A percentile compares a stretch with the other conserved stretches of the same genome.
Conservation (phyloP, 192 early-diverging fungal genomes). For the Obelidium mucronatum region DNA sequence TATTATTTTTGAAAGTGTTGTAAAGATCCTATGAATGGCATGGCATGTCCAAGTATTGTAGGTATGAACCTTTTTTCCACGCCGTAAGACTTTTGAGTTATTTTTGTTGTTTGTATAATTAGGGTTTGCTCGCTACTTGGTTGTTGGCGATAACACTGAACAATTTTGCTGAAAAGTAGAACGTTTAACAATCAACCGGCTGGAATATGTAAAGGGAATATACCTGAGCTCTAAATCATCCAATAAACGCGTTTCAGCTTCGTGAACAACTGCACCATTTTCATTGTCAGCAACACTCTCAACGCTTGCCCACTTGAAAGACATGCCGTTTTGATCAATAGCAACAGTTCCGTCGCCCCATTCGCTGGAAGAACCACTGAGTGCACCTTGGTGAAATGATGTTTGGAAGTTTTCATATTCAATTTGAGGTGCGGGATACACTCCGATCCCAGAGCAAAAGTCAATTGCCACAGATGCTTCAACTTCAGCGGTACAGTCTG, state of each 20-base stretch:
- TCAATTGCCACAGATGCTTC: too few relatives aligned
- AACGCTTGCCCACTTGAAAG: not conserved
- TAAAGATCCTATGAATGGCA: too few relatives aligned
- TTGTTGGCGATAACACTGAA: not conserved
- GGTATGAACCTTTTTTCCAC: slow-evolving; percentile 79
- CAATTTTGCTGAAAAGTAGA: not conserved
- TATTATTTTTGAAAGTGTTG: too few relatives aligned
- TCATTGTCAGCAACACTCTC: not conserved
- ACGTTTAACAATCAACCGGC: too few relatives aligned
- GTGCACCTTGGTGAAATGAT: too few relatives aligned
- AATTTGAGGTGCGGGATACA: not conserved
- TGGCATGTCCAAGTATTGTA: slow-evolving; percentile 60
- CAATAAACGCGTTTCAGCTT: not conserved
- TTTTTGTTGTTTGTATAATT: slow-evolving; percentile 83
- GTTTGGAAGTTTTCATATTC: not conserved
- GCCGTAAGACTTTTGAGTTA: slow-evolving; percentile 94
- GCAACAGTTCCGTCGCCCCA: not conserved
- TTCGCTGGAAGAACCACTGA: not conserved
- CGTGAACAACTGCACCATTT: not conserved
- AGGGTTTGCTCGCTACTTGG: slow-evolving; percentile 66
- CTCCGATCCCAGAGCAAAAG: too few relatives aligned
- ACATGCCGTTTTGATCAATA: not conserved
- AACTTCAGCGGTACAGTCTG: too few relatives aligned
- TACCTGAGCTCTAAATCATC: not conserved
- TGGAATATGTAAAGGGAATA: too few relatives aligned